Evolutionary conservation across 2,329 filamentous ascomycete genomes (phyloP), one percentile per base, ranked within the genome.

Genomic region (Tympanopsis confertula): DNA sequence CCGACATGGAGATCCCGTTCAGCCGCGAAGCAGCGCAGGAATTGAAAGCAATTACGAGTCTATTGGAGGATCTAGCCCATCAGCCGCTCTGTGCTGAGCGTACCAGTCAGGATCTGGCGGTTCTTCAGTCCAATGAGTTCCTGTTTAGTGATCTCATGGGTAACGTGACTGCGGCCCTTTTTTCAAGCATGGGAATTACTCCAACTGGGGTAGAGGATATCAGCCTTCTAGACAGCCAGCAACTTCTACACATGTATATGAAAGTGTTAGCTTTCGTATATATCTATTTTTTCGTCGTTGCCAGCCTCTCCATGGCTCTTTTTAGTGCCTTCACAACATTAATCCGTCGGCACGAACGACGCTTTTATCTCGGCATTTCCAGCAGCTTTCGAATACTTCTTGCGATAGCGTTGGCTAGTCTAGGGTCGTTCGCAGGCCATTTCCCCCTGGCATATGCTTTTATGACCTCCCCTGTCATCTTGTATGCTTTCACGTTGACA

Each of bases 1-100:
- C 43, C 2, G 53, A 60, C 37, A 61, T 61, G 56, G 57, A 58
- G 38, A 61, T 61, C 24, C 48, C 59, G 35, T 61, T 55, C 39
- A 51, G 46, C 35, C 48, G 46, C 7, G 54, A 52, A 5, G 54
- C 52, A 14, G 47, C 50, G 20, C 47, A 49, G 19, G 53, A 59
- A 38, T 49, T 53, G 40, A 40, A 39, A n/a, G 47, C 50, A 7
- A 61, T 61, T 20, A 46, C 51, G 12, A 44, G 39, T 28, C 50
- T 60, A 13, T 40, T 59, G 37, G 47, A 52, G 29, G 44, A 49
- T 38, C 39, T 61, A 26, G 47, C 49, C 10, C 45, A 47, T 15
- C 45, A 47, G 26, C 49, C 47, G 12, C 45, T 60, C 17, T 61
- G 58, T 39, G 47, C 50, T 3, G 45, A 40, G 13, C 30, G 41